Evolutionary conservation across 1,139 yeast genomes (phyloP).

Genomic region (Candida anutae): DNA sequence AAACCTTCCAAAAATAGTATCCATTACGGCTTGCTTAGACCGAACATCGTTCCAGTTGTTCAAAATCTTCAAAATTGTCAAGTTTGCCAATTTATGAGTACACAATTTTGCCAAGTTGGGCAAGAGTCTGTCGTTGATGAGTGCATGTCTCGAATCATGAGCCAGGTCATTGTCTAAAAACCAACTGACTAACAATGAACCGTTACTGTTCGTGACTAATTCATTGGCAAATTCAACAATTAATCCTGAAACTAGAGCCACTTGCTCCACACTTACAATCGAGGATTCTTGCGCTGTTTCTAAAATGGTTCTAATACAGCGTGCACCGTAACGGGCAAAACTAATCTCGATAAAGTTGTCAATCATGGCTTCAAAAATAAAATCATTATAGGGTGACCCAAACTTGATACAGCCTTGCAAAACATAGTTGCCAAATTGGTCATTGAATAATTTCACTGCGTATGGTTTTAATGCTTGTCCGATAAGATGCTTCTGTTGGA

Average conservation of each 20-base stretch:
- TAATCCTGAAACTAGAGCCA: conserved; percentile 68
- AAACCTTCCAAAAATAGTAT: conserved; percentile 53
- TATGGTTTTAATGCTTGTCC: conserved; percentile 71
- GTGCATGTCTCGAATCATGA: conserved; percentile 15
- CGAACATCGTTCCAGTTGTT: conserved; percentile 58
- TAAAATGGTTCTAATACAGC: conserved; percentile 88
- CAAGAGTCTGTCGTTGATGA: conserved; percentile 44
- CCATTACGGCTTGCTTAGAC: conserved; percentile 57
- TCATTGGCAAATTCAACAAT: conserved; percentile 75
- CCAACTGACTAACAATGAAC: conserved; percentile 89
- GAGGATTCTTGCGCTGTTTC: conserved; percentile 46
- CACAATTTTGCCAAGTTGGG: conserved; percentile 62
- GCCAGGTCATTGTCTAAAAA: conserved; percentile 67
- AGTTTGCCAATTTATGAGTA: conserved; percentile 79
- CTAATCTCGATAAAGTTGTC: conserved; percentile 77
- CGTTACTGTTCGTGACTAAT: conserved; percentile 77
- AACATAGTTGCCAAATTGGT: conserved; percentile 95
- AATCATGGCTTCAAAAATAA: conserved; percentile 78
- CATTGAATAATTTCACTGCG: conserved; percentile 80
- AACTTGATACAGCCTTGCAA: conserved; percentile 90
- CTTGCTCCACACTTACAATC: conserved; percentile 52
- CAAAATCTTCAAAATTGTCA: conserved; percentile 74
- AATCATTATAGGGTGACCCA: conserved; percentile 82
- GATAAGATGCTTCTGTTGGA: conserved; percentile 63
- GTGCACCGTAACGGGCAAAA: conserved; percentile 87